Percentiles rank a stretch among this genome's conserved stretches.
Conservation (phyloP, 2,329 filamentous ascomycete species). For the Coniella vitis region DNA sequence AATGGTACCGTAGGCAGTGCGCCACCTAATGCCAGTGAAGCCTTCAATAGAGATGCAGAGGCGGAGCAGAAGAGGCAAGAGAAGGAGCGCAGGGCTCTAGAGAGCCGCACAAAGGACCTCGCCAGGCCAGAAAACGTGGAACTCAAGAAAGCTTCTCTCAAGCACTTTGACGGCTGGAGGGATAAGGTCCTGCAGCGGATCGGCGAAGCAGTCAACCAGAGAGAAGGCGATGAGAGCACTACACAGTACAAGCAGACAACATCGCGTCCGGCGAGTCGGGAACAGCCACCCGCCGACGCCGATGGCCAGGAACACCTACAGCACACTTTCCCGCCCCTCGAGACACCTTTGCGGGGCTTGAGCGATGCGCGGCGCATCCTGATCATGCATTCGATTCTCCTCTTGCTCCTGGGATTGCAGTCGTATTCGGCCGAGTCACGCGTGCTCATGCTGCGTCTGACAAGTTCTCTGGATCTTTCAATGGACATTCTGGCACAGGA, state of each 20-base stretch:
- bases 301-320: constrained; percentile 40
- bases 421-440: constrained; percentile 71
- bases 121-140: constrained; percentile 26
- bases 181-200: constrained; percentile 61
- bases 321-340: constrained; percentile 45
- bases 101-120: constrained; percentile 10
- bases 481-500: constrained; percentile 57
- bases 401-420: constrained; percentile 65
- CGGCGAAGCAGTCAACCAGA: constrained; percentile 54
- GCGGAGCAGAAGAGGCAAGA: constrained; percentile 1
- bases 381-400: constrained; percentile 46
- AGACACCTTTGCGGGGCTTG: constrained; percentile 48
- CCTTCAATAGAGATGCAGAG: not conserved
- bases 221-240: constrained; percentile 37
- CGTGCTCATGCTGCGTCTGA: constrained; percentile 59
- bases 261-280: constrained; percentile 37
- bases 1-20: not conserved
- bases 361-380: constrained; percentile 12
- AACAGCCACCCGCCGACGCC: constrained; percentile 28
- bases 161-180: constrained; percentile 73
- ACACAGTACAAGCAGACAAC: constrained; percentile 38
- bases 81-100: constrained; percentile 11
- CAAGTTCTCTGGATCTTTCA: constrained; percentile 60
- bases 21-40: not conserved
- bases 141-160: constrained; percentile 49